Base-by-base conservation (phyloP, 768 basidiomycete genomes). In the Termitomyces bulborhizus region DNA sequence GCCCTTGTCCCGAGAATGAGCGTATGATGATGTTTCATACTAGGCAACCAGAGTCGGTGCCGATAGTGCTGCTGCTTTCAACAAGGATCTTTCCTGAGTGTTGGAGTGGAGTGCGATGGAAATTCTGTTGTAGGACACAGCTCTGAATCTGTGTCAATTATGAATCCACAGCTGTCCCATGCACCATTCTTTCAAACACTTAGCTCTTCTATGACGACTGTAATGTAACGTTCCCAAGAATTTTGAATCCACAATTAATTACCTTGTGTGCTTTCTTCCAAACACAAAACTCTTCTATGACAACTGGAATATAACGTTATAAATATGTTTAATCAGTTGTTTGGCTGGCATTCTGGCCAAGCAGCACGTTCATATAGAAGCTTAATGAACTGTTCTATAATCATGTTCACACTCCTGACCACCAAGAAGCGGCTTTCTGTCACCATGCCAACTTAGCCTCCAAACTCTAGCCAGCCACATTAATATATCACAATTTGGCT, bases 91-190 rank as follows among this genome's bases (percentile, higher is more conserved):
- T 53, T 76, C 74, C 55, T 53, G 76, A 9, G 75, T 75, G 0
- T 40, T 80, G 44, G 78, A 80, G 53, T 80, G 76, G 77, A 76
- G 75, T 26, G 76, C 73, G 2, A 77, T 77, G 74, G 73, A 78
- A 60, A 64, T 76, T 21, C 39, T 57, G 24, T 52, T 41, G 12
- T 59, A 56, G 26, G 6, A 39, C 26, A 13, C 2, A 16, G 18
- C 15, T 36, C 13, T 44, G 15, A 12, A 37, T 40, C 26, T 53
- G 45, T 56, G 50, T 54, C 54, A 31, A 34, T n/a, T 45, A 12
- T 34, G 9, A 15, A 39, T 47, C 3, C 36, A 27, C 8, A 27
- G 52, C 3, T 42, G 18, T 53, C 9, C 8, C 24, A 45, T n/a
- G 41, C 41, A 3, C 42, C 46, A n/a, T n/a, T 36, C 31, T 36